Conservation (phyloP, 352 stramenopile species). For the Globisporangium spiculum region DNA sequence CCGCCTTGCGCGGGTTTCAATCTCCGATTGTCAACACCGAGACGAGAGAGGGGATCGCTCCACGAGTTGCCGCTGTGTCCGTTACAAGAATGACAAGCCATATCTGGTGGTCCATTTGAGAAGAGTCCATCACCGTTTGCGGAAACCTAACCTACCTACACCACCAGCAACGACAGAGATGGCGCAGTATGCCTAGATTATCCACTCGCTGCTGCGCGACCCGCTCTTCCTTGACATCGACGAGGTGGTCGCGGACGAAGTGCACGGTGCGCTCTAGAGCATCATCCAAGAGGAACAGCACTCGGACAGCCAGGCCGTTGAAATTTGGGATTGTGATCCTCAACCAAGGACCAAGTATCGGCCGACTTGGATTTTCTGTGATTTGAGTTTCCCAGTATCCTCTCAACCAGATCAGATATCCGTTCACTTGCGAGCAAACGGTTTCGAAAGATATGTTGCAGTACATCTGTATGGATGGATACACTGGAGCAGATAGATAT, state of each 20-base stretch:
- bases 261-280: not conserved
- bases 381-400: not conserved
- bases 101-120: too few species aligned
- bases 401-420: not conserved
- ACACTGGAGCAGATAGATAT: not conserved
- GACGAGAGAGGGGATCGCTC: too few species aligned
- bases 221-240: not conserved
- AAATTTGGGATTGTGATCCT: too few species aligned
- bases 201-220: not conserved
- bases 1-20: too few species aligned
- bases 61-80: too few species aligned
- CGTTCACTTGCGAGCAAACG: not conserved
- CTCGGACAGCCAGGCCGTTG: not conserved
- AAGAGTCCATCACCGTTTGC: too few species aligned
- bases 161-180: not conserved
- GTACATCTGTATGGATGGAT: not conserved
- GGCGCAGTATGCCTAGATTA: not conserved
- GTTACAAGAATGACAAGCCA: too few species aligned
- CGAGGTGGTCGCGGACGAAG: not conserved
- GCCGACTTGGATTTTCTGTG: too few species aligned
- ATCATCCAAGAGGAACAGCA: not conserved
- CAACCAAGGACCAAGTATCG: too few species aligned
- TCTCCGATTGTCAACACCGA: too few species aligned
- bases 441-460: not conserved
- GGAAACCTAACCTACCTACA: too few species aligned